Evolutionary conservation across 305 asterid genomes (phyloP), one percentile per base, ranked within the genome.

Genomic region (Solanum aculeatissimum): DNA sequence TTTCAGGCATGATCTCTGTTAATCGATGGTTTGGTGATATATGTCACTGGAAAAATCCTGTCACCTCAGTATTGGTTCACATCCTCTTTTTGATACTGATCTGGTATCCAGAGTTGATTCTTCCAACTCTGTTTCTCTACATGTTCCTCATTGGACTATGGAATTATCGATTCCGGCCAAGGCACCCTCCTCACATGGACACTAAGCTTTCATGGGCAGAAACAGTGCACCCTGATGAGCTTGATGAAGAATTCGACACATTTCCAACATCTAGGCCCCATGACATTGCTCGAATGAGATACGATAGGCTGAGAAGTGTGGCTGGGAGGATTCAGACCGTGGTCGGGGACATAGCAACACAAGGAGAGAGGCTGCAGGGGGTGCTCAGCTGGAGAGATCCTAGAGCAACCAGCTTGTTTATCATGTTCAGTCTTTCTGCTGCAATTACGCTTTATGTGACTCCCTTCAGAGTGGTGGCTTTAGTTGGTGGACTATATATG

Each of bases 131-230:
- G 8, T 92, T 90, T 83, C 91, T 92, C 63, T 92, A 92, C 87
- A 86, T 92, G 88, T 90, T 92, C 89, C 79, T 92, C 19, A 89
- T 90, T 75, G 94, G 94, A 80, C 81, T 92, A 29, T 92, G 94
- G 94, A 90, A 90, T 89, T 92, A 89, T 18, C 83, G 93, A 83
- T 83, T 82, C 82, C 85, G 94, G 13, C 89, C 93, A 18, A 87
- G 92, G 87, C 89, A 92, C 85, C 94, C 94, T 12, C 90, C 93
- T 9, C 92, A 92, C 49, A 92, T 92, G 94, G 94, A 92, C 65
- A 88, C 92, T 7, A 89, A 85, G 79, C 92, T 92, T 32, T 90
- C 94, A 1, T 90, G 94, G 91, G 91, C 94, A 3, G 94, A 92
- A 81, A 86, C 88, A 19, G 91, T 85, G 84, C 86, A 87, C 68